Evolutionary conservation across 139 green algal species (phyloP).

Genomic region (Micractinium conductrix): DNA sequence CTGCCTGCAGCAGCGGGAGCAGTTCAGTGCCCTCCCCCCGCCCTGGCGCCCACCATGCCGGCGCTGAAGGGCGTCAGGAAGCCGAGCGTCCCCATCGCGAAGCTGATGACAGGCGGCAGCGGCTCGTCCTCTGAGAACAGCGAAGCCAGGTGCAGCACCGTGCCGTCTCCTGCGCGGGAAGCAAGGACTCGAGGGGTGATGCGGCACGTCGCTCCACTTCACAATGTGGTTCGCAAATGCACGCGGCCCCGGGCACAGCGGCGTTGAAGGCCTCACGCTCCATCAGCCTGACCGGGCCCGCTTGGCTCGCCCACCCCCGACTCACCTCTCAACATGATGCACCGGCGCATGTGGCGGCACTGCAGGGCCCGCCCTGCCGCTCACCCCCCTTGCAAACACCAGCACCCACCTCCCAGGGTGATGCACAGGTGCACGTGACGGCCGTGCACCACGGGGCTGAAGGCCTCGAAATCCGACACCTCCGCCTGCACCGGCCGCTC

Average conservation of each 20-base stretch:
- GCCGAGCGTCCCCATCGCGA: constrained; percentile 92
- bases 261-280: too few relatives aligned
- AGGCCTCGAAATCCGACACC: constrained; percentile 50
- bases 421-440: constrained; percentile 79
- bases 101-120: constrained; percentile 86
- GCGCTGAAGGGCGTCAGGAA: constrained; percentile 94
- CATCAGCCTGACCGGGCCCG: too few relatives aligned
- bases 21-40: not conserved
- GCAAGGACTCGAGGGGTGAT: not conserved
- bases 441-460: constrained; percentile 2
- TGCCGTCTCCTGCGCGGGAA: constrained; percentile 64
- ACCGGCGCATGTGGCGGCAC: constrained; percentile 17
- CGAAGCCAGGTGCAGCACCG: constrained; percentile 84
- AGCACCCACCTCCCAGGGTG: constrained; percentile 71
- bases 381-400: too few relatives aligned
- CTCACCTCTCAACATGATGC: constrained; percentile 79
- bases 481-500: constrained; percentile 72
- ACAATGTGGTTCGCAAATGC: too few relatives aligned
- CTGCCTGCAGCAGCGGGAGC: too few relatives aligned
- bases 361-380: too few relatives aligned
- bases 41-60: constrained; percentile 60
- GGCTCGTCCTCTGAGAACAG: constrained; percentile 84
- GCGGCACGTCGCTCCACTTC: too few relatives aligned
- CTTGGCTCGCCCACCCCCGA: too few relatives aligned
- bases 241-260: too few relatives aligned